phyloP scores from a whole-genome alignment of 2,329 filamentous ascomycete genomes.

The Claviceps citrina region DNA sequence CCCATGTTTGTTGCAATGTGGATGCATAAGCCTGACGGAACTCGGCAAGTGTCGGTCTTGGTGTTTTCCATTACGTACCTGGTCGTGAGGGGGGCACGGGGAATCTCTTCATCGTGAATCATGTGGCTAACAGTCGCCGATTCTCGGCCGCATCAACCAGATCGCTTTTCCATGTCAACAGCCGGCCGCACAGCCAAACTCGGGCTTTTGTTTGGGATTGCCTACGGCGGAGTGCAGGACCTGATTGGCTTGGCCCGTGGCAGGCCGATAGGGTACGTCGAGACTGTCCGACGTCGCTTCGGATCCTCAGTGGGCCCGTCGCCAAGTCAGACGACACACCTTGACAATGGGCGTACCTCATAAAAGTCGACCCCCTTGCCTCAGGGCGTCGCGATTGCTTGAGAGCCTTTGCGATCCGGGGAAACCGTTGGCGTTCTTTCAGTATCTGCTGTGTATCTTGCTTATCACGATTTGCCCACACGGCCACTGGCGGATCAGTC shows the following conservation, averaged over 20 bases:
- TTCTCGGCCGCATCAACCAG: conserved; percentile 28
- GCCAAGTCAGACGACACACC: conserved; percentile 8
- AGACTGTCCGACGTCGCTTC: conserved; percentile 41
- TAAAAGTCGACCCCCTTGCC: neutral
- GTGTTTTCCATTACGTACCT: conserved; percentile 11
- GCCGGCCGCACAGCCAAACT: conserved; percentile 64
- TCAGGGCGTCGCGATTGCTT: neutral
- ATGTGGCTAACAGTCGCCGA: conserved; percentile 15
- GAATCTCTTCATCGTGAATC: neutral
- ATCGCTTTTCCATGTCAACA: conserved; percentile 64
- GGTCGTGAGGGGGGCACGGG: neutral
- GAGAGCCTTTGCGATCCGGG: neutral
- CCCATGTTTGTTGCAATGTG: neutral
- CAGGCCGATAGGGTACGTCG: conserved; percentile 58
- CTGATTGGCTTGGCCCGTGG: conserved; percentile 52
- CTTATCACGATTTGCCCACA: neutral
- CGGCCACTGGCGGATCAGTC: too few species aligned
- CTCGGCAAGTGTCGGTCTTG: conserved; percentile 5
- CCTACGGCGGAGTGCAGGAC: conserved; percentile 73
- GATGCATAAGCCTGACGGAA: neutral
- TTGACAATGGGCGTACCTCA: neutral
- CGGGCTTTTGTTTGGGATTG: conserved; percentile 63
- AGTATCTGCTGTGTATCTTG: too few species aligned
- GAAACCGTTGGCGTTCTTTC: too few species aligned
- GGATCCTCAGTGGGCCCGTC: conserved; percentile 7